phyloP scores from a whole-genome alignment of 768 basidiomycete species.

The Chlorophyllum brunneum region DNA sequence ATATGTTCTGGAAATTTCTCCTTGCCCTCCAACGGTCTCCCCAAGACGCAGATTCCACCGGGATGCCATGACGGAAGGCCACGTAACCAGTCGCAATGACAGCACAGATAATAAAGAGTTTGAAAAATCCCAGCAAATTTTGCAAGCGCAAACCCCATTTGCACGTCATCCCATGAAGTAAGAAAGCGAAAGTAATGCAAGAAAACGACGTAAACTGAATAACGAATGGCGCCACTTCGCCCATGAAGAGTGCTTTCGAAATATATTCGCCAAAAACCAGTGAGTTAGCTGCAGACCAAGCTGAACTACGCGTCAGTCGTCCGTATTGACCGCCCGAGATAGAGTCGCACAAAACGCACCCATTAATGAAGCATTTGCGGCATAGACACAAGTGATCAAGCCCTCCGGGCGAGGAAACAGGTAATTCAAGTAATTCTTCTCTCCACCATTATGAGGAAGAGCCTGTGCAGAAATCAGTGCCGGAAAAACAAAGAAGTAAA shows the following conservation, averaged over 20 bases:
- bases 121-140: slow-evolving; percentile 54
- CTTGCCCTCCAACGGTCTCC: slow-evolving; percentile 23
- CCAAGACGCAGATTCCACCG: slow-evolving; percentile 19
- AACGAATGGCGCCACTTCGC: slow-evolving; percentile 16
- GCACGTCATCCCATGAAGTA: slow-evolving; percentile 38
- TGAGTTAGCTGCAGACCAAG: slow-evolving; percentile 30
- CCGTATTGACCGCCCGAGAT: not conserved
- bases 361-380: slow-evolving; percentile 43
- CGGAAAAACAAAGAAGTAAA: not conserved
- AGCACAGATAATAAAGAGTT: slow-evolving; percentile 41
- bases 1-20: slow-evolving; percentile 18
- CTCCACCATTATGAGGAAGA: slow-evolving; percentile 54
- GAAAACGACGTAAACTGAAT: slow-evolving; percentile 23
- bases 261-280: slow-evolving; percentile 55
- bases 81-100: slow-evolving; percentile 44
- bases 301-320: not conserved
- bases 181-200: slow-evolving; percentile 28
- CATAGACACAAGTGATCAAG: slow-evolving; percentile 48
- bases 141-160: slow-evolving; percentile 53
- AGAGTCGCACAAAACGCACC: slow-evolving; percentile 19
- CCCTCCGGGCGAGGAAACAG: slow-evolving; percentile 49
- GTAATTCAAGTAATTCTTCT: slow-evolving; percentile 62
- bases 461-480: slow-evolving; percentile 26
- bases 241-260: slow-evolving; percentile 20
- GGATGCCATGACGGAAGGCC: slow-evolving; percentile 29